Percentiles rank a stretch among this genome's conserved stretches.
Conservation (phyloP, 1,139 yeast species). For the Saccharomycopsis crataegensis region DNA sequence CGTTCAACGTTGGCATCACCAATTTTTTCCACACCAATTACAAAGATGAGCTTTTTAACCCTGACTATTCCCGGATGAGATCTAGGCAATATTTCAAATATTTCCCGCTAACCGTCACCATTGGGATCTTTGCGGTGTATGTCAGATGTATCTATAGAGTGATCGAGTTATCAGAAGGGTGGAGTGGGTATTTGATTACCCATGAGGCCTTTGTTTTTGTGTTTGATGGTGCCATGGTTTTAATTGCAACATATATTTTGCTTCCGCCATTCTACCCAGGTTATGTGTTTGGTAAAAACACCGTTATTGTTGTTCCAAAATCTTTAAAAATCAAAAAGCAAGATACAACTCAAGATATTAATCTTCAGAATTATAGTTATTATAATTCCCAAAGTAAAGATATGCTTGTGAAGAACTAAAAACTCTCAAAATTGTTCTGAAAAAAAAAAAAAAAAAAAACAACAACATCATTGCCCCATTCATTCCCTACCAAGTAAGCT, state of each 20-base stretch:
- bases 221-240: constrained; percentile 68
- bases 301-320: constrained; percentile 13
- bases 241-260: constrained; percentile 32
- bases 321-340: neutral
- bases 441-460: too few relatives aligned
- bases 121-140: constrained; percentile 32
- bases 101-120: constrained; percentile 1
- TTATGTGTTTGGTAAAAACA: constrained; percentile 31
- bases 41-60: constrained; percentile 19
- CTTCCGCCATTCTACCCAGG: constrained; percentile 62
- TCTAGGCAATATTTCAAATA: neutral
- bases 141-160: constrained; percentile 77
- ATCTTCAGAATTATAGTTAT: neutral
- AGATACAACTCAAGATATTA: neutral
- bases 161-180: constrained; percentile 75
- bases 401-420: neutral
- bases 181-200: constrained; percentile 58
- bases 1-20: neutral
- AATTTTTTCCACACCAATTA: constrained; percentile 24
- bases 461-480: too few relatives aligned
- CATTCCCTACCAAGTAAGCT: neutral
- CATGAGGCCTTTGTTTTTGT: constrained; percentile 71
- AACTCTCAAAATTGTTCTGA: too few relatives aligned
- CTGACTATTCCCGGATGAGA: constrained; percentile 12
- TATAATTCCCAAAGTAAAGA: neutral